phyloP scores from a whole-genome alignment of 148 eudicot genomes.

The Nyssa sinensis region DNA sequence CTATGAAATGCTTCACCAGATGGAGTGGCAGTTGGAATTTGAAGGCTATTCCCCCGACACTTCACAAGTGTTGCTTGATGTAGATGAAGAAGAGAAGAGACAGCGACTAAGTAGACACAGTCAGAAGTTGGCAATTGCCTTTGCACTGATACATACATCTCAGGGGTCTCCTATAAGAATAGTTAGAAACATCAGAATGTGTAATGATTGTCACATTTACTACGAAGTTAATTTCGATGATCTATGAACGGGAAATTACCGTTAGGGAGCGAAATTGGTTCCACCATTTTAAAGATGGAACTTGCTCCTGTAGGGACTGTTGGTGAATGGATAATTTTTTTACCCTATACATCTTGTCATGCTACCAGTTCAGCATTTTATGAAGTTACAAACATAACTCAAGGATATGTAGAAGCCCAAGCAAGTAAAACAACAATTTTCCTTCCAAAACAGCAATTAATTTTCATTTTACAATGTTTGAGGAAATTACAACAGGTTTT shows the following conservation, averaged over 20 bases:
- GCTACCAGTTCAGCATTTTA: not conserved
- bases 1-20: conserved; percentile 51
- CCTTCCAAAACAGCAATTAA: not conserved
- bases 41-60: conserved; percentile 52
- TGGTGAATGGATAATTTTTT: conserved; percentile 28
- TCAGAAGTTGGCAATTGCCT: conserved; percentile 58
- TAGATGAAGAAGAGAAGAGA: conserved; percentile 45
- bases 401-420: not conserved
- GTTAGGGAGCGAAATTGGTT: conserved; percentile 56
- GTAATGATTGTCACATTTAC: conserved; percentile 55
- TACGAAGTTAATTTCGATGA: conserved; percentile 42
- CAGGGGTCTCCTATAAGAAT: conserved; percentile 36
- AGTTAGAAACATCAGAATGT: conserved; percentile 56
- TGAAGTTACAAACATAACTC: not conserved
- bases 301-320: conserved; percentile 57
- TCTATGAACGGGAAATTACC: conserved; percentile 36
- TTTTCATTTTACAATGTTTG: too few species aligned
- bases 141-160: conserved; percentile 43
- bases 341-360: not conserved
- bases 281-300: conserved; percentile 54
- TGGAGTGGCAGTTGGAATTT: conserved; percentile 56
- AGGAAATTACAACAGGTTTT: too few species aligned
- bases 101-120: conserved; percentile 45
- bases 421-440: too few species aligned
- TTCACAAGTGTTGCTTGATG: conserved; percentile 36